Base-by-base conservation (phyloP, 805 yeast genomes). In the Lipomyces chichibuensis region DNA sequence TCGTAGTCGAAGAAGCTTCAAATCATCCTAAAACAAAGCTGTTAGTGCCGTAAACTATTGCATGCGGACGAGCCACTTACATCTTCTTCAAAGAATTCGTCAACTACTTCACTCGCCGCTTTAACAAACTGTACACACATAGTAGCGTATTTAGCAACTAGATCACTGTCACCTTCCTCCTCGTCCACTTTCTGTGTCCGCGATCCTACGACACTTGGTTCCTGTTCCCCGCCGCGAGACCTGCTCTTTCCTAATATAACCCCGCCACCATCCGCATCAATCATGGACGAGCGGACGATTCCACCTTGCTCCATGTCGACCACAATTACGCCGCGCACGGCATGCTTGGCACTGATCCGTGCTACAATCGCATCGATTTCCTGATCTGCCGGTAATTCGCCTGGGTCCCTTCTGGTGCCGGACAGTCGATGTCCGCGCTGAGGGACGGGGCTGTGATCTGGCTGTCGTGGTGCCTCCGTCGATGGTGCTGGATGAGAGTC, bases 1-100 rank as follows among this genome's bases (percentile, higher is more conserved):
- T n/a, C 72, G 65, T 29, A 69, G 49, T 8, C 72, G 65, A 3
- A 69, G 63, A 2, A 69, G 56, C 54, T 62, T 59, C 55, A 69
- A n/a, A 32, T 39, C 63, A 33, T 63, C 71, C 66, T 67, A 43
- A 29, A 29, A 6, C 14, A 14, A 14, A 2, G n/a, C 8, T 5
- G 29, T 43, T n/a, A 43, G 49, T 43, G 6, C 23, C 23, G 23
- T 43, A 6, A 43, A 6, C 20, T 43, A 14, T 13, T 33, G 37
- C 8, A 27, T n/a, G 2, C 35, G n/a, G 53, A 32, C 17, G 25
- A 8, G 7, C 14, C 23, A 17, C 63, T 8, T 60, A 66, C 70
- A 11, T 64, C 65, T 52, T 64, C 60, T 27, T 66, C 69, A 51
- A 66, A 66, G 54, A 66, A 63, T 11, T 63, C 25, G 11, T 51